Evolutionary conservation across 108 stramenopile genomes (phyloP), one percentile per base, ranked within the genome.

Genomic region (Nannochloropsis gaditana): DNA sequence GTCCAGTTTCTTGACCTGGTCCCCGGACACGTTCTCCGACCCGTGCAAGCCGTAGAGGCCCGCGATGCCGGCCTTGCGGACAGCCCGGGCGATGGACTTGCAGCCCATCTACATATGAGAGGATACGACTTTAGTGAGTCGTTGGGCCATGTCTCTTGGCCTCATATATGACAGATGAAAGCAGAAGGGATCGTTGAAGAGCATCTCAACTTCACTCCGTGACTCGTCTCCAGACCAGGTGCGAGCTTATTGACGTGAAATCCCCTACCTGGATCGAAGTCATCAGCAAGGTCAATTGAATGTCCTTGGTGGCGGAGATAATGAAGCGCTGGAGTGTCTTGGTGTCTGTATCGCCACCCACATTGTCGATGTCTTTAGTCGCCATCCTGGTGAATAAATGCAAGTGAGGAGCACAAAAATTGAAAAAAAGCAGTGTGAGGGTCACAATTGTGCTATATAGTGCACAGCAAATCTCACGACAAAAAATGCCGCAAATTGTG

Each of bases 1-100:
- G 90, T 99, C 97, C n/a, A 99, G 95, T 92, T 98, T 99, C 92
- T 99, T 99, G 84, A 97, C 96, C 90, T 97, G 96, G 87, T 99
- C 99, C 21, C 99, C 97, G n/a, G 96, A 96, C 44, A 92, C 92
- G 92, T 98, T 99, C 83, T 94, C 93, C 87, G 96, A 94, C 15
- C 99, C 99, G 9, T 97, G 97, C 43, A 98, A 91, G 85, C 99
- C 99, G 87, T 97, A 98, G 21, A 97, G 86, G 45, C 86, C 90
- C 11, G 91, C 88, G 44, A 92, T 92, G 43, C 92, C 92, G 15
- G 92, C 92, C 87, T 93, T 93, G 45, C 91, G 89, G 17, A 92
- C 92, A 10, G 92, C 92, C 47, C 93, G 94, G 44, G 96, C 93
- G 85, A 98, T 97, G 9, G 96, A 95, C 91, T 99, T 98, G 89